Percentiles rank a stretch among this genome's conserved stretches.
These are phyloP conservation scores for Moniliella sp. DNA, from an alignment of 1,284 basidiomycete genomes.

Conservation along the genomic window DNA sequence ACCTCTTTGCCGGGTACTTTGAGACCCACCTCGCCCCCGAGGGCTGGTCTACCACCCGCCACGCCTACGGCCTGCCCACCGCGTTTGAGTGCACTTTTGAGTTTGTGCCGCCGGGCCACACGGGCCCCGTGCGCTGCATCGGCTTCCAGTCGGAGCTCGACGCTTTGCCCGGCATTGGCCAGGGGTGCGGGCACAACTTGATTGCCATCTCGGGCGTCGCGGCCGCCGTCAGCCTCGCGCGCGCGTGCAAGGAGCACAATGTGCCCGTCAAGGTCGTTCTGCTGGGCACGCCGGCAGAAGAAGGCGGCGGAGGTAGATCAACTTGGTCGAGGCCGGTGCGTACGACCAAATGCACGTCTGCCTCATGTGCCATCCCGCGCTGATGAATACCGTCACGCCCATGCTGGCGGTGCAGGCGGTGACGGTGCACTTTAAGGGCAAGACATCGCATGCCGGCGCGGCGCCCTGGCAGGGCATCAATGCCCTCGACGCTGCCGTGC, in stretches of 20 bases:
- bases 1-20: slow-evolving; percentile 17
- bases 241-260: slow-evolving; percentile 44
- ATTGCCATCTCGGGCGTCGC: slow-evolving; percentile 62
- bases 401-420: slow-evolving; percentile 39
- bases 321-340: slow-evolving; percentile 49
- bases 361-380: slow-evolving; percentile 44
- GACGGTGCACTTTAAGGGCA: slow-evolving; percentile 12
- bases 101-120: slow-evolving; percentile 10
- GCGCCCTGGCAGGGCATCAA: slow-evolving; percentile 64
- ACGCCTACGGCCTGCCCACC: slow-evolving; percentile 37
- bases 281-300: slow-evolving; percentile 70
- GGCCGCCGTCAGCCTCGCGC: slow-evolving; percentile 50
- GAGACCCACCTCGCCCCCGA: slow-evolving; percentile 2
- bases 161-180: slow-evolving; percentile 22
- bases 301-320: slow-evolving; percentile 46
- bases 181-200: slow-evolving; percentile 44
- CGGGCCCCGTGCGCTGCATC: slow-evolving; percentile 8
- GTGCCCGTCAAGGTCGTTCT: slow-evolving; percentile 53
- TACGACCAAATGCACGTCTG: slow-evolving; percentile 57
- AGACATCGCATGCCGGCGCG: slow-evolving; percentile 21
- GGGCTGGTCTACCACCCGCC: slow-evolving; percentile 23
- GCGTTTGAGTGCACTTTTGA: slow-evolving; percentile 56
- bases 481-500: slow-evolving; percentile 59
- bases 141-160: slow-evolving; percentile 49
- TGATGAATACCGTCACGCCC: slow-evolving; percentile 36